phyloP scores from a whole-genome alignment of 2,329 filamentous ascomycete genomes.

The Trichoderma citrinoviride region DNA sequence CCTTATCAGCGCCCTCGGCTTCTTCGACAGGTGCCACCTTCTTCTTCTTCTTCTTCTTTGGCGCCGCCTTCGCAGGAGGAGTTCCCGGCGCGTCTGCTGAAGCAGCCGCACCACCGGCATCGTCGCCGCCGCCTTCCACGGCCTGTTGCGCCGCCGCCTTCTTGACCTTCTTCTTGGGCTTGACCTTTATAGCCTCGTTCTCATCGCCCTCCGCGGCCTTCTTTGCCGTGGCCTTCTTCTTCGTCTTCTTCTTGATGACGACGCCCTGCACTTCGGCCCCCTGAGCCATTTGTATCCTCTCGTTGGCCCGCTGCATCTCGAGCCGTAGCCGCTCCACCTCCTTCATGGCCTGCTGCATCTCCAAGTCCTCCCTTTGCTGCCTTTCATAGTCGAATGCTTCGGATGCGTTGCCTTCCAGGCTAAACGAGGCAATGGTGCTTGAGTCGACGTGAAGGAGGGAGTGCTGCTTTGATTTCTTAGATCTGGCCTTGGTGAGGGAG shows the following conservation, averaged over 20 bases:
- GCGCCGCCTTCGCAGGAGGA: conserved; percentile 26
- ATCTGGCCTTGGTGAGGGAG: conserved; percentile 48
- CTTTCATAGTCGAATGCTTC: conserved; percentile 58
- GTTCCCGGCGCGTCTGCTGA: not conserved
- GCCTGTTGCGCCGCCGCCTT: conserved; percentile 24
- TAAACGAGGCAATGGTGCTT: conserved; percentile 71
- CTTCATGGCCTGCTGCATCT: conserved; percentile 84
- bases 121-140: not conserved
- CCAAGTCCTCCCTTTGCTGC: conserved; percentile 73
- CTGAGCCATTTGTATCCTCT: conserved; percentile 68
- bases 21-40: conserved; percentile 31
- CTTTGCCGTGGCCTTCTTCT: conserved; percentile 56
- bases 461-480: conserved; percentile 56
- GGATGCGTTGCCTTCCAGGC: conserved; percentile 53
- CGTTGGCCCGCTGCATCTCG: conserved; percentile 83
- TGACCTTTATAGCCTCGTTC: conserved; percentile 41
- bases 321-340: conserved; percentile 83
- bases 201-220: conserved; percentile 25
- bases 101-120: conserved; percentile 1
- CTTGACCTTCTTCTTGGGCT: conserved; percentile 42
- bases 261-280: conserved; percentile 65
- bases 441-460: conserved; percentile 81
- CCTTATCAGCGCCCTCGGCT: conserved; percentile 30
- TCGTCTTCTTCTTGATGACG: conserved; percentile 66
- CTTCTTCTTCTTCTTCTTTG: conserved; percentile 52